phyloP scores from a whole-genome alignment of 495 filamentous ascomycete genomes.

The Aspergillus diversus region DNA sequence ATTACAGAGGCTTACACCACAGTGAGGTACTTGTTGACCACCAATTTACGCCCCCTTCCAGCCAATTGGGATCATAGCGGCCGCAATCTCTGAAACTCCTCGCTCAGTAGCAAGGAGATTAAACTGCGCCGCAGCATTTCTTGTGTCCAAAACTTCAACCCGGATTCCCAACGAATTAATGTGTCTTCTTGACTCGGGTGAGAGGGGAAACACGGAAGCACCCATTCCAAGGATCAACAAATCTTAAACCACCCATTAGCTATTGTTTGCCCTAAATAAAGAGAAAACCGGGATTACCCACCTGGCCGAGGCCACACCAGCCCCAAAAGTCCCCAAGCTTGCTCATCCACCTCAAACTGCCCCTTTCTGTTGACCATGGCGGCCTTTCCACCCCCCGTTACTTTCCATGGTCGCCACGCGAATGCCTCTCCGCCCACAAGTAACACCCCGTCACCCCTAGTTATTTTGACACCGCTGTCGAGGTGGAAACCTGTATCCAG shows the following conservation, averaged over 20 bases:
- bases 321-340: constrained; percentile 74
- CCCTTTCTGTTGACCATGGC: constrained; percentile 72
- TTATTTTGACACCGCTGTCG: constrained; percentile 69
- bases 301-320: constrained; percentile 90
- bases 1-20: neutral
- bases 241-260: constrained; percentile 56
- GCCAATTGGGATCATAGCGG: constrained; percentile 85
- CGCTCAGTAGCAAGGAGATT: constrained; percentile 86
- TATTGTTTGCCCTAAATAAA: constrained; percentile 18
- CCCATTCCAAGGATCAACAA: constrained; percentile 87
- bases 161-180: constrained; percentile 81
- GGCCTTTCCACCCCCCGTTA: constrained; percentile 36
- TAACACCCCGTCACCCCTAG: constrained; percentile 67
- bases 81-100: constrained; percentile 78
- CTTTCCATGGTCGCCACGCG: constrained; percentile 78
- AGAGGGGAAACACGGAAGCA: constrained; percentile 69
- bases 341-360: constrained; percentile 75
- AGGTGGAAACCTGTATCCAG: constrained; percentile 30
- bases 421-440: constrained; percentile 87
- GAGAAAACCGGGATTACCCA: constrained; percentile 44
- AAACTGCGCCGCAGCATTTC: constrained; percentile 91
- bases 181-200: constrained; percentile 69
- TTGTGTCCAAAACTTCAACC: constrained; percentile 87
- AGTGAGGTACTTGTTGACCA: too few species aligned
- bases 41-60: constrained; percentile 61